Evolutionary conservation across 1,284 basidiomycete species (phyloP).

Genomic region (Moniliella sp.): DNA sequence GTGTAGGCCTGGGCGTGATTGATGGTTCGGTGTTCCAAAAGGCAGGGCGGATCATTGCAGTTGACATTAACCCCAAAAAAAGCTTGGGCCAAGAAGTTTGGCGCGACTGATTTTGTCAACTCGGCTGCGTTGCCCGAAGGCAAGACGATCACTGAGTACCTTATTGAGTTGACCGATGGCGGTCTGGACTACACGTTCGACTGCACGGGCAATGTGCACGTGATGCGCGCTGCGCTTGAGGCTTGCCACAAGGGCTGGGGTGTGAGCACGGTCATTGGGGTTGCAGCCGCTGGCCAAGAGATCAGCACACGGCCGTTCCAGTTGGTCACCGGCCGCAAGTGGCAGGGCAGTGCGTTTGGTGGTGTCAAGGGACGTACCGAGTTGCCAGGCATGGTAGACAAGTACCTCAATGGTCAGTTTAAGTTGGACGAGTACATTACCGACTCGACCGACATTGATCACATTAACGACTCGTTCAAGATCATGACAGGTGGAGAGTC

Average conservation of each 20-base stretch:
- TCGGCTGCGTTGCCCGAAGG: constrained; percentile 48
- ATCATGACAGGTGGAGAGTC: too few species aligned
- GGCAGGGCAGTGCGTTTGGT: constrained; percentile 88
- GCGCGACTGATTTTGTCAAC: constrained; percentile 94
- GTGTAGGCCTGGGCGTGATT: constrained; percentile 71
- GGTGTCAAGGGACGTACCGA: constrained; percentile 94
- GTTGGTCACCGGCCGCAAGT: constrained; percentile 75
- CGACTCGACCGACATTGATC: too few species aligned
- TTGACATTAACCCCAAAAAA: constrained; percentile 73
- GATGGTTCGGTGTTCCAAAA: constrained; percentile 54
- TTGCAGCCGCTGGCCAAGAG: constrained; percentile 67
- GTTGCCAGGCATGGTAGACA: constrained; percentile 26
- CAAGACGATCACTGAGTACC: constrained; percentile 55
- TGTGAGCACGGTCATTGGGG: constrained; percentile 60
- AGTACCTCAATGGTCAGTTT: constrained; percentile 10
- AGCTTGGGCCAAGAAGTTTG: constrained; percentile 69
- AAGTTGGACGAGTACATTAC: constrained; percentile 28
- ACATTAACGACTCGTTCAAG: too few species aligned
- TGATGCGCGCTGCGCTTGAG: constrained; percentile 87
- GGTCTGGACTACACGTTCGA: constrained; percentile 86
- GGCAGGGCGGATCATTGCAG: constrained; percentile 67
- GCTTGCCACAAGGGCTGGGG: constrained; percentile 61
- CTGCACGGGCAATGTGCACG: constrained; percentile 77
- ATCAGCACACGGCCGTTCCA: constrained; percentile 73
- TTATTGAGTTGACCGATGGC: constrained; percentile 82